Evolutionary conservation across 257 asterid species (phyloP), one percentile per base, ranked within the genome.

Genomic region (Penstemon eatonii): DNA sequence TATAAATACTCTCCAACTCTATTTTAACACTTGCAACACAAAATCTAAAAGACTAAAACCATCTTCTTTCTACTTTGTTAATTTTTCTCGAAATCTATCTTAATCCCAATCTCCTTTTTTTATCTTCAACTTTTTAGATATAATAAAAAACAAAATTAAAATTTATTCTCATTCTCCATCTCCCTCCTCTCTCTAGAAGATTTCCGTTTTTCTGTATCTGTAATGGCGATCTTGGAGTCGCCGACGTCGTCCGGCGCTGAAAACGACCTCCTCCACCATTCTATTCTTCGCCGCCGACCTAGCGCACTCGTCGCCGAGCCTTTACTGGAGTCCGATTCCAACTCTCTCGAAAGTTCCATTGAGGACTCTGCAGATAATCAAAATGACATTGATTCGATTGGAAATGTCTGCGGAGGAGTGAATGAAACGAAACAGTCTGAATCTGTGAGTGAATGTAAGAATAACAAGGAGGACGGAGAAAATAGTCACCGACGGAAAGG

Each of bases 141-240:
- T 25, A 25, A 25, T 25, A 25, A 25, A 25, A 25, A 25, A 1
- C 1, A 25, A 25, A 25, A 25, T 25, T 25, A 25, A 10, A 3
- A 49, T 7, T 8, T 46, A 46, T 46, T 46, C 51, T 7, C 4
- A 58, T 73, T 73, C 60, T 42, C 56, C 37, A 37, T 59, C 40
- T 46, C 50, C 8, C 25, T 4, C 11, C 18, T 61, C 36, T 51
- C 66, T 59, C 63, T 13, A n/a, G 54, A 49, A 49, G 33, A 25
- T 49, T 49, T 15, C n/a, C 54, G n/a, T 49, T 49, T 49, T 9
- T 46, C 59, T 52, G 38, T 46, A 36, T 9, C 10, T 63, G 10
- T 40, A 70, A 79, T 86, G 96, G 78, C 86, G 79, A 73, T 87
- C 65, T 9, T 67, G 79, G 87, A 81, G 73, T 60, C 83, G 84